Conservation (phyloP, 345 rosid species). For the Aegle marmelos region DNA sequence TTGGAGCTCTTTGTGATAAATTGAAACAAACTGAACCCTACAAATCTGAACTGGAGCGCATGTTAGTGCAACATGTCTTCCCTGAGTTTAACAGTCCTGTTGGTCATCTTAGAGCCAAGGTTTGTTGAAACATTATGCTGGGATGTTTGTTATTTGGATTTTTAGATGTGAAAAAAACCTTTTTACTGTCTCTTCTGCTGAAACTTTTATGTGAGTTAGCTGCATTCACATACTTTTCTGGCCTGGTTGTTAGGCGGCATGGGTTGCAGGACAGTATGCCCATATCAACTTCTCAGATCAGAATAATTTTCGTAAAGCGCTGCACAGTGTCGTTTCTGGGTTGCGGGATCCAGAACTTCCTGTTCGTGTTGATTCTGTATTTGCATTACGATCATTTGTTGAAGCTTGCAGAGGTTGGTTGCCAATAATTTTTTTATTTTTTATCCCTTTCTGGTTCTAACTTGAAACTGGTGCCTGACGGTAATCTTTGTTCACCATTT, state of each 20-base stretch:
- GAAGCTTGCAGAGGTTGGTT: constrained; percentile 85
- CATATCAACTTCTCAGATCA: constrained; percentile 76
- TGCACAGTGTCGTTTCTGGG: constrained; percentile 86
- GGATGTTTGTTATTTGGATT: background rate
- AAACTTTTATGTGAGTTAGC: background rate
- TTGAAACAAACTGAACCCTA: constrained; percentile 93
- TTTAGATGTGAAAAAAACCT: background rate
- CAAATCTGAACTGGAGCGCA: constrained; percentile 85
- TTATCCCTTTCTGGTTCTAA: constrained; percentile 2
- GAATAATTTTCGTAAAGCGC: constrained; percentile 75
- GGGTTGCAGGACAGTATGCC: constrained; percentile 99
- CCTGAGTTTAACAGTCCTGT: constrained; percentile 92
- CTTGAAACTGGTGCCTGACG: background rate
- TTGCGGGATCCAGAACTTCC: constrained; percentile 94
- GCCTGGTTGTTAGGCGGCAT: constrained; percentile 69
- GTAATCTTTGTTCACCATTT: constrained; percentile 22
- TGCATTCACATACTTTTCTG: constrained; percentile 10
- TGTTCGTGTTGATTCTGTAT: constrained; percentile 97
- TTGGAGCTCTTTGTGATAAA: constrained; percentile 98
- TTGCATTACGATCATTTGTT: constrained; percentile 89
- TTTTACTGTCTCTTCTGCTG: background rate
- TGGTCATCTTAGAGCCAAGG: constrained; percentile 99
- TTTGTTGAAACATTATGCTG: constrained; percentile 22
- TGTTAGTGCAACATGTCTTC: constrained; percentile 96
- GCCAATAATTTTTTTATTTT: constrained; percentile 5